These are phyloP conservation scores for Cordyceps cateniannulata DNA, from an alignment of 2,329 filamentous ascomycete genomes.

Conservation along the genomic window DNA sequence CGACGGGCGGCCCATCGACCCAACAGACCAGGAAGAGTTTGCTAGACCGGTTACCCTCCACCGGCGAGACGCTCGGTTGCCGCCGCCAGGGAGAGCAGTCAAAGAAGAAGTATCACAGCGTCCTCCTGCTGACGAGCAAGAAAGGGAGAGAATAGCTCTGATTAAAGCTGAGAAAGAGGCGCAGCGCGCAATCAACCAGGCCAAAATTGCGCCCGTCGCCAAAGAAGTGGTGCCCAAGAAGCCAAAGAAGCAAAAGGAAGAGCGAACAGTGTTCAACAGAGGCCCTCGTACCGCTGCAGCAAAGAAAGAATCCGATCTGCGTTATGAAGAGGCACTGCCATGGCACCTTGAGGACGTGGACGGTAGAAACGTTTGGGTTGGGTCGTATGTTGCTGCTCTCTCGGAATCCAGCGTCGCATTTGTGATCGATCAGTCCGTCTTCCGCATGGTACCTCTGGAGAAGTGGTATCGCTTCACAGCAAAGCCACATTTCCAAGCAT, in stretches of 20 bases:
- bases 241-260: conserved; percentile 63
- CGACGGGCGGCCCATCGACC: conserved; percentile 58
- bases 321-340: conserved; percentile 91
- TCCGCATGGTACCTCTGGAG: conserved; percentile 84
- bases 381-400: conserved; percentile 81
- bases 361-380: conserved; percentile 89
- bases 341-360: conserved; percentile 98
- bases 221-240: conserved; percentile 48
- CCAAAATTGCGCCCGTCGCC: conserved; percentile 82
- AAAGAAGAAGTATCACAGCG: conserved; percentile 49
- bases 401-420: conserved; percentile 81
- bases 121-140: conserved; percentile 47
- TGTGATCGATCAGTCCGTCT: conserved; percentile 61
- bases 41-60: conserved; percentile 83
- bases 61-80: conserved; percentile 74
- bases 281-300: conserved; percentile 73
- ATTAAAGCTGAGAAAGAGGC: conserved; percentile 73
- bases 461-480: conserved; percentile 89
- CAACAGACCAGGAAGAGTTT: conserved; percentile 67
- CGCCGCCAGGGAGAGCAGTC: conserved; percentile 54
- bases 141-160: conserved; percentile 61
- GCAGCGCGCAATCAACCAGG: conserved; percentile 78
- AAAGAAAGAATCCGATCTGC: conserved; percentile 64
- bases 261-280: conserved; percentile 82
- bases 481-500: conserved; percentile 71